Conservation (phyloP, 2,329 filamentous ascomycete species). For the Cyphellophora europaea region DNA sequence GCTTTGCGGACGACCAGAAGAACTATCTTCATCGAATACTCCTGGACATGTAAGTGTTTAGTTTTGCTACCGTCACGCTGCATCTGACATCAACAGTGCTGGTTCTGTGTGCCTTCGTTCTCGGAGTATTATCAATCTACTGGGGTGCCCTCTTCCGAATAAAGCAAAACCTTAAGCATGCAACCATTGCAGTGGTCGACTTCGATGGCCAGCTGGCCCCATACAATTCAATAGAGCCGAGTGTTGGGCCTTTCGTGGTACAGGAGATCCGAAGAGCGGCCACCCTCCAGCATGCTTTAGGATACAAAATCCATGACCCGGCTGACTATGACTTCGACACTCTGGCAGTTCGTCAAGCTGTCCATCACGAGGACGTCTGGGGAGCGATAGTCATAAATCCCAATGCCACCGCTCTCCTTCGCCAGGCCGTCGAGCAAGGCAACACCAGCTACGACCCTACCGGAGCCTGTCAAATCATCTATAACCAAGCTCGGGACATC, state of each 20-base stretch:
- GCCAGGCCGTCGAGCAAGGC: slow-evolving; percentile 42
- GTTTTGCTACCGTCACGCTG: no score
- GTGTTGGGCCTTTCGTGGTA: slow-evolving; percentile 45
- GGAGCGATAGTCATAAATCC: slow-evolving; percentile 54
- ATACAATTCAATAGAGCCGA: slow-evolving; percentile 37
- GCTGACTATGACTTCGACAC: slow-evolving; percentile 48
- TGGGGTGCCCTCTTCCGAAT: slow-evolving; percentile 50
- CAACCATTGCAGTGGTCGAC: slow-evolving; percentile 52
- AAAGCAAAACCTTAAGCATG: slow-evolving; percentile 36
- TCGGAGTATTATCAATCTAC: slow-evolving; percentile 49
- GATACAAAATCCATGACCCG: slow-evolving; percentile 40
- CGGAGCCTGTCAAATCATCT: slow-evolving; percentile 49
- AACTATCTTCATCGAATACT: no score
- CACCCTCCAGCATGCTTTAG: slow-evolving; percentile 32
- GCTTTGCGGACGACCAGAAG: no score
- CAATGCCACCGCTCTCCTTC: slow-evolving; percentile 51
- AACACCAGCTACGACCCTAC: slow-evolving; percentile 52
- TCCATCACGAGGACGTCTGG: slow-evolving; percentile 52
- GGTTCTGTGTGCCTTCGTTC: slow-evolving; percentile 46
- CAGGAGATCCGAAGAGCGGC: slow-evolving; percentile 32
- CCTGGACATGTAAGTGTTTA: no score
- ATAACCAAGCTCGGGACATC: slow-evolving; percentile 48
- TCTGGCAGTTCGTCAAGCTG: slow-evolving; percentile 44
- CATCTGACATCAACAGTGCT: slow-evolving; percentile 30
- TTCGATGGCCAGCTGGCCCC: slow-evolving; percentile 50